Evolutionary conservation across 2,329 filamentous ascomycete genomes (phyloP).

Genomic region (Periconia sp.): DNA sequence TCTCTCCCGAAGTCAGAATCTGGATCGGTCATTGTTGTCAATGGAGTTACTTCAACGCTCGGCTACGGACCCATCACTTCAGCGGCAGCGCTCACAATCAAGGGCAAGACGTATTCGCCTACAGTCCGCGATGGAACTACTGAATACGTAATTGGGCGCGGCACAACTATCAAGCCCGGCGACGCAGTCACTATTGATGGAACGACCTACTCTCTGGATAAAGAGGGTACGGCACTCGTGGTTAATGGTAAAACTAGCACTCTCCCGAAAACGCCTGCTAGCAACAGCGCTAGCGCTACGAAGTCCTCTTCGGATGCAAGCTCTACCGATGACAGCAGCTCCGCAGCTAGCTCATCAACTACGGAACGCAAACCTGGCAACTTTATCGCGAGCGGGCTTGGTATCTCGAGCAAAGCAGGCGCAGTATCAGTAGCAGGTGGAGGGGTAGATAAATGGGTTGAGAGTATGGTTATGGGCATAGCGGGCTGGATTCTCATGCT

Average conservation of each 20-base stretch:
- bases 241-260: slow-evolving; percentile 41
- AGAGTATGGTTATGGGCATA: slow-evolving; percentile 29
- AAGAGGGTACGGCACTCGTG: slow-evolving; percentile 35
- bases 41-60: slow-evolving; percentile 6
- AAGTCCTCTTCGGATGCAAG: slow-evolving; percentile 9
- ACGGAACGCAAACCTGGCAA: slow-evolving; percentile 21
- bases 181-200: slow-evolving; percentile 32
- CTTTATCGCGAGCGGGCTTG: slow-evolving; percentile 35
- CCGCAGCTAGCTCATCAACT: slow-evolving; percentile 9
- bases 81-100: slow-evolving; percentile 22
- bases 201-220: slow-evolving; percentile 34
- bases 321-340: slow-evolving; percentile 10
- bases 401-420: slow-evolving; percentile 22
- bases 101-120: slow-evolving; percentile 24
- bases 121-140: slow-evolving; percentile 33
- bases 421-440: slow-evolving; percentile 8
- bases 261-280: slow-evolving; percentile 29
- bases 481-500: slow-evolving; percentile 37
- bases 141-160: slow-evolving; percentile 23
- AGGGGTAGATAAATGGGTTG: slow-evolving; percentile 32
- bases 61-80: background rate
- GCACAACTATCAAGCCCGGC: slow-evolving; percentile 34
- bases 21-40: slow-evolving; percentile 9
- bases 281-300: slow-evolving; percentile 34
- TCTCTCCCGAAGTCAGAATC: slow-evolving; percentile 6